Evolutionary conservation across 2,329 filamentous ascomycete species (phyloP).

Genomic region (Fusarium camptoceras): DNA sequence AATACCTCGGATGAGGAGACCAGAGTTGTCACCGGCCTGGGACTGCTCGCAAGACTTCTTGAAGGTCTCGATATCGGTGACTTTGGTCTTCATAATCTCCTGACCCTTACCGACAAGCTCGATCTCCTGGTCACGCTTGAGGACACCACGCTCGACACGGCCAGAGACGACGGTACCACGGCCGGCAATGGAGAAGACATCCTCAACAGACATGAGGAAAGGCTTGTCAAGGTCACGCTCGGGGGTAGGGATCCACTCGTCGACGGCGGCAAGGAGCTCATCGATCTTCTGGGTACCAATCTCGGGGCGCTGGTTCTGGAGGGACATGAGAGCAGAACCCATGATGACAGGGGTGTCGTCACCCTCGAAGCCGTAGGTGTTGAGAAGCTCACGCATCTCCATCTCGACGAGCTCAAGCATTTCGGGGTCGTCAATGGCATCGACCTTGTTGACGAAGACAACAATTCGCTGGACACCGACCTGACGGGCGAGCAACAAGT

Average conservation of each 20-base stretch:
- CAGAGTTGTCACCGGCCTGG: slow-evolving; percentile 96
- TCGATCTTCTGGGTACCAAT: slow-evolving; percentile 91
- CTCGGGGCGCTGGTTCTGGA: slow-evolving; percentile 87
- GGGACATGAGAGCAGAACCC: slow-evolving; percentile 94
- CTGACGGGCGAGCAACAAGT: slow-evolving; percentile 96
- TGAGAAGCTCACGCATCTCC: slow-evolving; percentile 98
- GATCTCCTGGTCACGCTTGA: slow-evolving; percentile 95
- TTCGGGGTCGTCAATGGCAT: slow-evolving; percentile 95
- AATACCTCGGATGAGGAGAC: slow-evolving; percentile 93
- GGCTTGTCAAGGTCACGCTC: slow-evolving; percentile 96
- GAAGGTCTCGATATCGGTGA: slow-evolving; percentile 99
- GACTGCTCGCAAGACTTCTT: slow-evolving; percentile 99
- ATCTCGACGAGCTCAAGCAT: slow-evolving; percentile 99
- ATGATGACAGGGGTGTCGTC: slow-evolving; percentile 98
- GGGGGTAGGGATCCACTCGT: slow-evolving; percentile 96
- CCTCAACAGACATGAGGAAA: slow-evolving; percentile 98
- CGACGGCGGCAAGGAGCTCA: slow-evolving; percentile 88
- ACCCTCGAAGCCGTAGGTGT: slow-evolving; percentile 94
- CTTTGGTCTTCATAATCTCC: slow-evolving; percentile 94
- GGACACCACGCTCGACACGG: slow-evolving; percentile 92
- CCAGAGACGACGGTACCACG: slow-evolving; percentile 97
- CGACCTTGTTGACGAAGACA: slow-evolving; percentile 99
- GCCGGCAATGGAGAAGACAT: slow-evolving; percentile 89
- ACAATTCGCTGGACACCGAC: slow-evolving; percentile 98
- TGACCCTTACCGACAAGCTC: slow-evolving; percentile 91